Evolutionary conservation across 768 basidiomycete genomes (phyloP).

Genomic region (Candolleomyces eurysporus): DNA sequence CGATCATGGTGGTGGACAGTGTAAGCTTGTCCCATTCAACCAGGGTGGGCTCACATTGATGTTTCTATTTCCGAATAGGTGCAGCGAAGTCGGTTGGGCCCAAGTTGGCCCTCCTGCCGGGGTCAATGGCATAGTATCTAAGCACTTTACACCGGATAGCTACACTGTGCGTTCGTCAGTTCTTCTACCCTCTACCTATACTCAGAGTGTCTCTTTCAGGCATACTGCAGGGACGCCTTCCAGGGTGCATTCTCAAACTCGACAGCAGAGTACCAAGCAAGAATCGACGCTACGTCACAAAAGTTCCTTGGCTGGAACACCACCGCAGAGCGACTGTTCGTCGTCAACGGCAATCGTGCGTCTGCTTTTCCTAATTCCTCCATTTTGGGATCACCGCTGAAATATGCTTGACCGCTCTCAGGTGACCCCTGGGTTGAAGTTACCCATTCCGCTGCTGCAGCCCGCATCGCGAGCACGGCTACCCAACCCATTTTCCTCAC

Average conservation of each 20-base stretch:
- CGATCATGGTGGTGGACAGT: conserved; percentile 76
- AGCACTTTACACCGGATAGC: background rate
- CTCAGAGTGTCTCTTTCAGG: background rate
- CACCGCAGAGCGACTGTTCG: conserved; percentile 57
- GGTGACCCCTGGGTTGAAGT: conserved; percentile 74
- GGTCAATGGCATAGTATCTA: conserved; percentile 46
- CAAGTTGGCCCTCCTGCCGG: conserved; percentile 42
- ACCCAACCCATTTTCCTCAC: conserved; percentile 54
- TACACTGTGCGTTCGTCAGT: background rate
- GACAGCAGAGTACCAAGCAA: background rate
- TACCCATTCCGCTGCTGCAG: conserved; percentile 59
- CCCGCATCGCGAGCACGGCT: conserved; percentile 44
- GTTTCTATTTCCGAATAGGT: conserved; percentile 18
- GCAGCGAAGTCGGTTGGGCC: conserved; percentile 66
- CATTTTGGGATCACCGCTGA: background rate
- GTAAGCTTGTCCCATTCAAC: conserved; percentile 27
- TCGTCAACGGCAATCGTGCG: conserved; percentile 66
- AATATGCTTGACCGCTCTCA: conserved; percentile 17
- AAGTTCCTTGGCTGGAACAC: conserved; percentile 64
- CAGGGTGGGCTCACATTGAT: background rate
- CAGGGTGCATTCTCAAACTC: background rate
- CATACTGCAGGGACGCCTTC: background rate
- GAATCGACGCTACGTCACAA: conserved; percentile 36
- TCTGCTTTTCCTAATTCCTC: conserved; percentile 8
- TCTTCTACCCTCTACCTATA: too few species aligned